Conservation (phyloP, 1,284 basidiomycete genomes). For the Ceratobasidium sp. region DNA sequence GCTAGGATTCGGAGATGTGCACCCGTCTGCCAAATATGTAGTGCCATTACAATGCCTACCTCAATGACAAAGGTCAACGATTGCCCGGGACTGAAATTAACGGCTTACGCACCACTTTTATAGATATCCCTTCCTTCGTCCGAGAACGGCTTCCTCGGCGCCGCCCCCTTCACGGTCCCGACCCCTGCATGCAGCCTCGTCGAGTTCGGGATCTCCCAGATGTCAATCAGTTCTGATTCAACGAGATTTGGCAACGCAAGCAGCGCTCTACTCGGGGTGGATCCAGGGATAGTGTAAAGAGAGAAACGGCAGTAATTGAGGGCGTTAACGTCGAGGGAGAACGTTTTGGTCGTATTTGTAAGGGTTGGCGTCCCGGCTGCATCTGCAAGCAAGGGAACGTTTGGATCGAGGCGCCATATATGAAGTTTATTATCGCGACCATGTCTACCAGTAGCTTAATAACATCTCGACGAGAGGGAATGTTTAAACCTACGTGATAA, state of each 20-base stretch:
- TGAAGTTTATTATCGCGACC: conserved; percentile 87
- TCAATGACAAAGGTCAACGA: neutral
- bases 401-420: conserved; percentile 63
- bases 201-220: conserved; percentile 77
- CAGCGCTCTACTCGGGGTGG: conserved; percentile 61
- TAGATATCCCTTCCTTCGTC: conserved; percentile 38
- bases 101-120: conserved; percentile 6
- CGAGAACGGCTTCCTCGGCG: conserved; percentile 53
- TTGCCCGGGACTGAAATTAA: neutral
- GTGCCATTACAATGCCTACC: conserved; percentile 86
- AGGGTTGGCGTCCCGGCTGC: conserved; percentile 67
- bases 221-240: conserved; percentile 87
- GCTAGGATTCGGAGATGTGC: conserved; percentile 65
- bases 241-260: conserved; percentile 88
- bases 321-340: conserved; percentile 86
- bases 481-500: conserved; percentile 80
- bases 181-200: conserved; percentile 84
- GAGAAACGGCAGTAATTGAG: conserved; percentile 91
- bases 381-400: conserved; percentile 63
- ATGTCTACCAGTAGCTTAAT: conserved; percentile 67
- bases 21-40: conserved; percentile 70
- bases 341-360: conserved; percentile 66
- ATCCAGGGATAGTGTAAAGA: conserved; percentile 58
- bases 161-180: conserved; percentile 64
- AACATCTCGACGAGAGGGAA: neutral